Base-by-base conservation (phyloP, 495 filamentous ascomycete species). In the Penicillium lividum region DNA sequence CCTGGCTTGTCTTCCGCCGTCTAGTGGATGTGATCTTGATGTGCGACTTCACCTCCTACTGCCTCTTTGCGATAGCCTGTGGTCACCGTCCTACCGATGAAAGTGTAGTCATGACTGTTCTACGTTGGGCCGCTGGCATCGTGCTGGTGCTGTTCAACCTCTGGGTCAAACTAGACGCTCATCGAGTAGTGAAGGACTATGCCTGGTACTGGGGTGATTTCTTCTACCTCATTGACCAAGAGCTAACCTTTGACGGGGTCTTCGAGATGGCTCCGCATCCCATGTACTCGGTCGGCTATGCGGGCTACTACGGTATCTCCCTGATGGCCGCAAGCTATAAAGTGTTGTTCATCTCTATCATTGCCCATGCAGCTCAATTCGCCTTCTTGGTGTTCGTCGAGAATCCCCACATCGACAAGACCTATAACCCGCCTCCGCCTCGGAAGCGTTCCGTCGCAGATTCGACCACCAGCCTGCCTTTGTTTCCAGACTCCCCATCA, bases 181-280 rank as follows among this genome's bases (percentile, higher is more conserved):
- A 98, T 73, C 80, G 94, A 53, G 94, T 98, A n/a, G 94, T 98
- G 64, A 98, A 98, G 76, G 95, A 98, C 71, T 98, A 91, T 77
- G 94, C 94, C 22, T 98, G 94, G 94, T 98, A 98, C 76, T 98
- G 94, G 94, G 94, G 94, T 53, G 94, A 98, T 68, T 98, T 98
- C 77, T 98, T 98, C 80, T 98, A 91, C 77, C 86, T 98, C 70
- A 91, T 98, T 68, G 95, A 98, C 71, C 92, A 97, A 70, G 91
- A 97, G 69, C 80, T 98, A 67, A 97, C 94, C 33, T 98, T 98
- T 63, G 95, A 98, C 68, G 95, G 95, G 48, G 93, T 98, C 53
- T 98, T 97, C 70, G 94, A 98, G 74, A 96, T 98, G 89, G 94
- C 95, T 46, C 94, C 94, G 27, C 94, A 98, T 72, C 94, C 94